These are phyloP conservation scores for Salix purpurea DNA, from an alignment of 345 rosid species.

Conservation along the genomic window DNA sequence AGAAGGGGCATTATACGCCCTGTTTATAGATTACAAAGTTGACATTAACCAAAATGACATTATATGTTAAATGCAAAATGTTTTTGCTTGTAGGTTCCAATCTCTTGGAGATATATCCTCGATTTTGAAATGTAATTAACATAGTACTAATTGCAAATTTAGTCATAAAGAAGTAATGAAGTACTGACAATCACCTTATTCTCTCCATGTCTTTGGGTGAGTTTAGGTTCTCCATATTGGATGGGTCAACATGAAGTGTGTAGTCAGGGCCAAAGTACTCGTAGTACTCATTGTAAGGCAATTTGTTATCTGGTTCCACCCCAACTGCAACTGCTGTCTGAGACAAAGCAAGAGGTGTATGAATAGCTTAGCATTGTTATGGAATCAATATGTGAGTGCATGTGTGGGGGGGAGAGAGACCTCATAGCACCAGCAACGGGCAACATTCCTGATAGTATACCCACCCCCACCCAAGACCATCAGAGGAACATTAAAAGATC, in stretches of 20 bases:
- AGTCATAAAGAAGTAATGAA: not conserved
- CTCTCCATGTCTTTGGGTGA: slow-evolving; percentile 75
- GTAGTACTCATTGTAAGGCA: slow-evolving; percentile 89
- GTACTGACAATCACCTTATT: slow-evolving; percentile 52
- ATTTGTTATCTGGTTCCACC: slow-evolving; percentile 86
- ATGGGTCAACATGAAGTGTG: slow-evolving; percentile 81
- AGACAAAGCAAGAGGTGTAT: slow-evolving; percentile 18
- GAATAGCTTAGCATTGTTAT: not conserved
- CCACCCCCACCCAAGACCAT: slow-evolving; percentile 99
- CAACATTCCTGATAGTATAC: slow-evolving; percentile 93
- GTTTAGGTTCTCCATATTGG: slow-evolving; percentile 76
- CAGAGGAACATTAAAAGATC: slow-evolving; percentile 87
- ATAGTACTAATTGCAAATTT: not conserved
- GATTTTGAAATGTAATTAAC: not conserved
- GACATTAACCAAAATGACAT: not conserved
- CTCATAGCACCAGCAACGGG: slow-evolving; percentile 99
- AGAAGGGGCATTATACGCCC: not conserved
- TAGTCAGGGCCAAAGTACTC: slow-evolving; percentile 98
- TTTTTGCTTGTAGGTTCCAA: not conserved
- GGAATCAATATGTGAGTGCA: not conserved
- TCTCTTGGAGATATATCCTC: not conserved
- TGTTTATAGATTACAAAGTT: not conserved
- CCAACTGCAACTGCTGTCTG: slow-evolving; percentile 99
- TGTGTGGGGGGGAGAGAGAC: slow-evolving; percentile 32
- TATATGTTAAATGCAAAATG: not conserved